Evolutionary conservation across 176 grass and related monocot species (phyloP).

Genomic region (Hordeum vulgare): MorexV3_pseudomolecules_assembly NC_058519.1:14655325-14655824

Average conservation of each 20-base stretch:
- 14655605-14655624: slow-evolving; percentile 58
- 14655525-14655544: neutral
- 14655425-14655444: slow-evolving; percentile 35
- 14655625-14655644: slow-evolving; percentile 56
- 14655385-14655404: slow-evolving; percentile 50
- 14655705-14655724: slow-evolving; percentile 5
- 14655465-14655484: slow-evolving; percentile 53
- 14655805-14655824: neutral
- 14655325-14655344: slow-evolving; percentile 38
- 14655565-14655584: neutral
- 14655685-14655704: neutral
- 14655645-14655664: slow-evolving; percentile 32
- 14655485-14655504: slow-evolving; percentile 16
- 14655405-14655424: slow-evolving; percentile 29
- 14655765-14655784: neutral
- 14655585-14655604: neutral
- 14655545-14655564: neutral
- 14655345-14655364: slow-evolving; percentile 39
- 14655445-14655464: slow-evolving; percentile 27
- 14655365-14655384: slow-evolving; percentile 50
- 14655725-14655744: slow-evolving; percentile 29
- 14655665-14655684: slow-evolving; percentile 4
- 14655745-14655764: neutral
- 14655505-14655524: neutral
- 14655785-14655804: neutral